phyloP scores from a whole-genome alignment of 2,329 filamentous ascomycete species.

The Diplodia intermedia region DNA sequence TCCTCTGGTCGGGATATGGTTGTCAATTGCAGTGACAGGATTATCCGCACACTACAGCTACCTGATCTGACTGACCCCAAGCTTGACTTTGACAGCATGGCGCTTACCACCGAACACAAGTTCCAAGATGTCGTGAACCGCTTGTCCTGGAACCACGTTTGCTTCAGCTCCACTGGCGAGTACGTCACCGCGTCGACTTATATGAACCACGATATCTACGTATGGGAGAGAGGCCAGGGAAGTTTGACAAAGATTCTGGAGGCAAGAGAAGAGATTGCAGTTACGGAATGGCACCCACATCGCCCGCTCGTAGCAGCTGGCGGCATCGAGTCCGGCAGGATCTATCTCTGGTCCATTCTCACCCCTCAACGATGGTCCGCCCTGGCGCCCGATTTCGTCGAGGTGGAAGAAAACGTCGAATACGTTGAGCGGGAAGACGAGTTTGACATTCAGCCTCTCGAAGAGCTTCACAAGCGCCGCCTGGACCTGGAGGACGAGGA shows the following conservation, averaged over 20 bases:
- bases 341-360: conserved; percentile 96
- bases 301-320: conserved; percentile 88
- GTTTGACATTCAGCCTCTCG: conserved; percentile 95
- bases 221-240: conserved; percentile 94
- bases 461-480: conserved; percentile 89
- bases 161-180: conserved; percentile 91
- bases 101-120: conserved; percentile 93
- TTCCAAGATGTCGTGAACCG: conserved; percentile 98
- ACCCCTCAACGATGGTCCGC: conserved; percentile 98
- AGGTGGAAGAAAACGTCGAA: conserved; percentile 97
- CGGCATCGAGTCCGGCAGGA: conserved; percentile 87
- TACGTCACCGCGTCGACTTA: conserved; percentile 96
- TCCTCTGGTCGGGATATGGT: conserved; percentile 85
- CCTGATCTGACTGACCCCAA: conserved; percentile 71
- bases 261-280: conserved; percentile 93
- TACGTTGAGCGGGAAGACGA: conserved; percentile 96
- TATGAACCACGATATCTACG: conserved; percentile 98
- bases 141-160: conserved; percentile 95
- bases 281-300: conserved; percentile 95
- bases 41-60: conserved; percentile 90
- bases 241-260: conserved; percentile 96
- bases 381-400: conserved; percentile 92
- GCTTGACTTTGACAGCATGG: conserved; percentile 83
- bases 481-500: conserved; percentile 93
- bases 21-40: conserved; percentile 91